Base-by-base conservation (phyloP, 2,329 filamentous ascomycete genomes). In the Apiospora sp. region DNA sequence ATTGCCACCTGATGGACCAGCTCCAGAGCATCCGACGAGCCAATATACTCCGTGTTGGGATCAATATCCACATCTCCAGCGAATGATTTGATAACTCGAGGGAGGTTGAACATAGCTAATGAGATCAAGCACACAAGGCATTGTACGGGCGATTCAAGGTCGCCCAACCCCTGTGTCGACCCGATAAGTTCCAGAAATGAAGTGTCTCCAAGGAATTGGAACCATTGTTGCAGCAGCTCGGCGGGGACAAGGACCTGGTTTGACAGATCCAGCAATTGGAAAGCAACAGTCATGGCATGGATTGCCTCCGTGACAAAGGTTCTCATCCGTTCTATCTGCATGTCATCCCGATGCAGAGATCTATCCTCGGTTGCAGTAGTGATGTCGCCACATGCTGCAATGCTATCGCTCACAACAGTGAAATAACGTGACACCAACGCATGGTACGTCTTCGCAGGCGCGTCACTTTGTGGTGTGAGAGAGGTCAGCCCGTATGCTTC, bases 1-100 rank as follows among this genome's bases (percentile, higher is more conserved):
- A 92, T 83, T 46, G 98, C 86, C n/a, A 92, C 88, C 70, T 89
- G 88, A 76, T 96, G 94, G 19, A 98, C 88, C 71, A 91, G 88
- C 68, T 90, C 88, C n/a, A 97, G 86, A 27, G 93, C 89, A 8
- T 90, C 87, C 3, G 91, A 88, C 69, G 93, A 92, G 24, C 92
- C 86, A 67, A 97, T 85, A 79, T 94, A 98, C 61, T 85, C 82
- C 48, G 81, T 79, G 2, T 83, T 79, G 8, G 84, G 80, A 51
- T 85, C 83, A 34, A 83, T 77, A n/a, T 87, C 83, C 49, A 84
- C 78, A 13, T 81, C 80, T 69, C 92, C 86, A 70, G 88, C 85
- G 41, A 89, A 85, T 72, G 91, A 86, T 22, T 87, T 85, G 70
- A 91, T 83, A 46, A 92, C 88, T 44, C 86, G 84, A 22, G 86